Evolutionary conservation across 208 protist genomes (phyloP).

Genomic region (Wallacemonas rigidus): DNA sequence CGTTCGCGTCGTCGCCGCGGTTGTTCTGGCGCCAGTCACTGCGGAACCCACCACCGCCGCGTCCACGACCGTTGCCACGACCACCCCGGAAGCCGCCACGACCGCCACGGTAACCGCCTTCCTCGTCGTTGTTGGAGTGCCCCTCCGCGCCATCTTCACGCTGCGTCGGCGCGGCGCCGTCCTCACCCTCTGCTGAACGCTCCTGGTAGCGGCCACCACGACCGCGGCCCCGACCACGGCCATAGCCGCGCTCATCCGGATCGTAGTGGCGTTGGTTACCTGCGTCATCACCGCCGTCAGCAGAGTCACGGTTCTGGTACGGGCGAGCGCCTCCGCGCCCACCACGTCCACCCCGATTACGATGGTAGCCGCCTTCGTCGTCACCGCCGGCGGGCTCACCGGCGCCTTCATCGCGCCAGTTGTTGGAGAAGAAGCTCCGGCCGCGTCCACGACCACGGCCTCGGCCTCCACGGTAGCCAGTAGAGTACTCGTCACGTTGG

Average conservation of each 20-base stretch:
- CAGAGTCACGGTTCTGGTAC: constrained; percentile 23
- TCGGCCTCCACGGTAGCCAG: constrained; percentile 34
- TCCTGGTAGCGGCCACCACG: not conserved
- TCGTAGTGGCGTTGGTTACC: constrained; percentile 20
- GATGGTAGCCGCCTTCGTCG: constrained; percentile 20
- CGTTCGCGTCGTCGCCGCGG: constrained; percentile 23
- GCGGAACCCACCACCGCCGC: constrained; percentile 23
- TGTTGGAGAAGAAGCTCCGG: constrained; percentile 30
- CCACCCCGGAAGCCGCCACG: constrained; percentile 28
- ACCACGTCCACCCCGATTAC: constrained; percentile 27
- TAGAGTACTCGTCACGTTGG: constrained; percentile 11
- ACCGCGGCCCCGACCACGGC: constrained; percentile 4
- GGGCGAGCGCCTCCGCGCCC: constrained; percentile 25
- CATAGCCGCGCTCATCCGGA: not conserved
- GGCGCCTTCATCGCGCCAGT: constrained; percentile 37
- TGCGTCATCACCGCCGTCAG: constrained; percentile 22
- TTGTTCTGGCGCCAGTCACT: constrained; percentile 29
- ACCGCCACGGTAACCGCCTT: constrained; percentile 28
- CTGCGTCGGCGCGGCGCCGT: not conserved
- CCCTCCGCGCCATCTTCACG: constrained; percentile 18
- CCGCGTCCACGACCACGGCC: constrained; percentile 42
- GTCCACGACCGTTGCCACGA: constrained; percentile 14
- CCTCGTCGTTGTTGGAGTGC: constrained; percentile 23
- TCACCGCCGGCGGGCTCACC: constrained; percentile 22
- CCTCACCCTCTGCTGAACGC: constrained; percentile 1